phyloP scores from a whole-genome alignment of 1,139 yeast species.

The Candida sp. region DNA sequence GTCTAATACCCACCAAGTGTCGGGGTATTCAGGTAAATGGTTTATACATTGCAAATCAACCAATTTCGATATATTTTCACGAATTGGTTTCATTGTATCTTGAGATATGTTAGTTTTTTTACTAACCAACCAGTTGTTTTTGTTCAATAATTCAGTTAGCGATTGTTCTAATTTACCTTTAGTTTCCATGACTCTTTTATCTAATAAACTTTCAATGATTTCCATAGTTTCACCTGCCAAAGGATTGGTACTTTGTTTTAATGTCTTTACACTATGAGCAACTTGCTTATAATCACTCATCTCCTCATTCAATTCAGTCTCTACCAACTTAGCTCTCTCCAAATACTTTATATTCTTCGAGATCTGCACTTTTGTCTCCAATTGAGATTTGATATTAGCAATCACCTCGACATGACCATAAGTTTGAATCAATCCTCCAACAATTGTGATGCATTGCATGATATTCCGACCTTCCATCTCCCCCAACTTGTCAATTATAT shows the following conservation, averaged over 20 bases:
- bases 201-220: neutral
- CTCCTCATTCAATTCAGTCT: neutral
- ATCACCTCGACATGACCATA: neutral
- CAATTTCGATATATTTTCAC: slow-evolving; percentile 15
- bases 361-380: neutral
- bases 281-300: neutral
- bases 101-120: slow-evolving; percentile 4
- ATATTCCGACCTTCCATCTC: neutral
- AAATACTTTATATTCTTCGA: neutral
- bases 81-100: slow-evolving; percentile 9
- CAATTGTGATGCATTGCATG: neutral
- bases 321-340: neutral
- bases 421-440: neutral
- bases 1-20: slow-evolving; percentile 57
- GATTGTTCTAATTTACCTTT: slow-evolving; percentile 4
- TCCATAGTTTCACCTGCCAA: neutral
- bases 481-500: slow-evolving; percentile 3
- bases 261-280: neutral
- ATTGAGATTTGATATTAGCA: neutral
- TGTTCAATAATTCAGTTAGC: slow-evolving; percentile 6
- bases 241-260: neutral
- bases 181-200: neutral
- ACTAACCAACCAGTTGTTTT: slow-evolving; percentile 15
- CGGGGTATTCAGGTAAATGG: slow-evolving; percentile 33
- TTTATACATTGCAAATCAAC: slow-evolving; percentile 36